phyloP scores from a whole-genome alignment of 805 yeast genomes.

The Barnettozyma populi region DNA sequence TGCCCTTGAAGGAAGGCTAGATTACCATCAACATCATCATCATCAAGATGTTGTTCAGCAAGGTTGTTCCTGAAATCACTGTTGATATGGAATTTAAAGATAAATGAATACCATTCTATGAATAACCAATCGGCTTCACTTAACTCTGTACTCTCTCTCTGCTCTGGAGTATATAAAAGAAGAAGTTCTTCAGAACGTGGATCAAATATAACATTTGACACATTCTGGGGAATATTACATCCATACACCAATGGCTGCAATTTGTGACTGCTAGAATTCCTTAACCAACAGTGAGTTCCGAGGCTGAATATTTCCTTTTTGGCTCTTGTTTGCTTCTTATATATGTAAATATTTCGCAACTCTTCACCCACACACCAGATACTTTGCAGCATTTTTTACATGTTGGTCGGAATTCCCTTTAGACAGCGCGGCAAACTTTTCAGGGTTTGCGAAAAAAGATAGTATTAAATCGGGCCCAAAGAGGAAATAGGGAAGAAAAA shows the following conservation, averaged over 20 bases:
- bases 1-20: too few relatives aligned
- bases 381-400: not conserved
- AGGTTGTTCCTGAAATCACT: not conserved
- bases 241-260: not conserved
- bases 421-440: not conserved
- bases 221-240: not conserved
- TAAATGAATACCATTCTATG: too few relatives aligned
- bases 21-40: too few relatives aligned
- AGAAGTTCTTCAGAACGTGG: not conserved
- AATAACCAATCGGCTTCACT: too few relatives aligned
- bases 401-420: not conserved
- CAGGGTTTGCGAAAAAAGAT: not conserved
- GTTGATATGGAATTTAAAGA: not conserved
- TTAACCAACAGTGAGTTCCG: not conserved
- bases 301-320: not conserved
- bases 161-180: too few relatives aligned
- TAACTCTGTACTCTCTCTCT: not conserved
- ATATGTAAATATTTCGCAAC: not conserved
- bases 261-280: not conserved
- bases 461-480: not conserved
- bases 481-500: not conserved
- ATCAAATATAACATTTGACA: not conserved
- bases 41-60: too few relatives aligned
- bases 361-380: not conserved
- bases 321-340: not conserved